Percentiles rank a stretch among this genome's conserved stretches.
Conservation (phyloP, 2,329 filamentous ascomycete genomes). For the Aspergillus brunneoviolaceus region DNA sequence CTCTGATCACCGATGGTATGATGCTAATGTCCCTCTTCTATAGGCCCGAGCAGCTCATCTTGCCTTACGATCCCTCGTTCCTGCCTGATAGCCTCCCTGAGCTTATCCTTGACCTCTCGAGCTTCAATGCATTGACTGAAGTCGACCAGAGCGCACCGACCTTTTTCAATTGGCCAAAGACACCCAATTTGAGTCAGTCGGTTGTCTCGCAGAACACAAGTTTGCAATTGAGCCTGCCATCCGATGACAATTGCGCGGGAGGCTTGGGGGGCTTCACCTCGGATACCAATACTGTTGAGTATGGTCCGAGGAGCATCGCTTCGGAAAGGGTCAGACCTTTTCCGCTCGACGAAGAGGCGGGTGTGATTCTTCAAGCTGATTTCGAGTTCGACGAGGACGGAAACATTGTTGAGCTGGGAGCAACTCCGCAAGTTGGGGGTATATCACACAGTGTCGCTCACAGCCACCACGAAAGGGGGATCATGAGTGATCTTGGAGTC, state of each 20-base stretch:
- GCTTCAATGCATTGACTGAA: slow-evolving; percentile 41
- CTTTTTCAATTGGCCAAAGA: slow-evolving; percentile 34
- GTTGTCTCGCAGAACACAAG: slow-evolving; percentile 26
- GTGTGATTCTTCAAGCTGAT: slow-evolving; percentile 53
- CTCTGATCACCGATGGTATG: background rate
- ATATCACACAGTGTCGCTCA: slow-evolving; percentile 12
- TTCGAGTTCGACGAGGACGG: slow-evolving; percentile 65
- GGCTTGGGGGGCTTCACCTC: slow-evolving; percentile 39
- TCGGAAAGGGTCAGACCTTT: slow-evolving; percentile 26
- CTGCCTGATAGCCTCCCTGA: slow-evolving; percentile 64
- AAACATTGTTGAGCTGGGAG: slow-evolving; percentile 52
- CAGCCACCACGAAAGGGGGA: slow-evolving; percentile 27
- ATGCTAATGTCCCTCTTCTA: background rate
- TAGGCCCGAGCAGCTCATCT: slow-evolving; percentile 72
- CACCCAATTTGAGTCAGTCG: slow-evolving; percentile 33
- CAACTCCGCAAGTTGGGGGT: slow-evolving; percentile 9
- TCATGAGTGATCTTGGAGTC: slow-evolving; percentile 36
- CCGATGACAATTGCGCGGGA: slow-evolving; percentile 43
- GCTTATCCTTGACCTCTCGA: slow-evolving; percentile 55
- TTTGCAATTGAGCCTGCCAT: slow-evolving; percentile 50
- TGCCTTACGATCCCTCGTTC: slow-evolving; percentile 82
- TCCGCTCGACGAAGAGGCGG: slow-evolving; percentile 42
- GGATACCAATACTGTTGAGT: slow-evolving; percentile 44
- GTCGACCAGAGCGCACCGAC: slow-evolving; percentile 33
- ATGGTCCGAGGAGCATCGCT: slow-evolving; percentile 31